phyloP scores from a whole-genome alignment of 1,284 basidiomycete species.

The Pseudozyma flocculosa region DNA sequence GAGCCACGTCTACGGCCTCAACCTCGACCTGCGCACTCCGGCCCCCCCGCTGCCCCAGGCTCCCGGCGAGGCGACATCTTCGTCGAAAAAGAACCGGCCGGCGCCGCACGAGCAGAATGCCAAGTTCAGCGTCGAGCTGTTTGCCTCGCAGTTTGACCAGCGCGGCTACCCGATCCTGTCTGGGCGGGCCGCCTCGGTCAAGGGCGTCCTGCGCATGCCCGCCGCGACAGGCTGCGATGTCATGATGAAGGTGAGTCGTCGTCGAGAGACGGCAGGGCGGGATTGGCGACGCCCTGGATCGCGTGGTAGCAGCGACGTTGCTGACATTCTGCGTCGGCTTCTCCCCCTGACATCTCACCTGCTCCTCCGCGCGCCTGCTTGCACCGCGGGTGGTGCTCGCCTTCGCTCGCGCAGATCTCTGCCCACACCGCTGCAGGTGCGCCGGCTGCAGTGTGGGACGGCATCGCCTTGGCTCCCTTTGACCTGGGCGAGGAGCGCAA shows the following conservation, averaged over 20 bases:
- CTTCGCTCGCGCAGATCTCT: slow-evolving; percentile 19
- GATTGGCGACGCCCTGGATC: too few species aligned
- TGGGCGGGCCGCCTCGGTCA: slow-evolving; percentile 33
- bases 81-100: slow-evolving; percentile 4
- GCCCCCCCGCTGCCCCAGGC: slow-evolving; percentile 6
- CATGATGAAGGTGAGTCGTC: slow-evolving; percentile 28
- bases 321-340: too few species aligned
- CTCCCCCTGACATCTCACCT: too few species aligned
- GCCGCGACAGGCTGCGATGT: slow-evolving; percentile 39
- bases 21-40: slow-evolving; percentile 23
- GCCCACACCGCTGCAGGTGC: slow-evolving; percentile 47
- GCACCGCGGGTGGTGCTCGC: too few species aligned
- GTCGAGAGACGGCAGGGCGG: too few species aligned
- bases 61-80: slow-evolving; percentile 15
- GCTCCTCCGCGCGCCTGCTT: too few species aligned
- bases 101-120: slow-evolving; percentile 23
- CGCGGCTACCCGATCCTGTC: slow-evolving; percentile 45
- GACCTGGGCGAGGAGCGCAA: slow-evolving; percentile 31
- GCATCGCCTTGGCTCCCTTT: slow-evolving; percentile 38
- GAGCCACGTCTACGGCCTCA: slow-evolving; percentile 33
- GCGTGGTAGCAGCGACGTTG: too few species aligned
- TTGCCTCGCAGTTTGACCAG: slow-evolving; percentile 38
- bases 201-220: slow-evolving; percentile 36
- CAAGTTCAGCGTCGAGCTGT: slow-evolving; percentile 49
- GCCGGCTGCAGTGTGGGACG: slow-evolving; percentile 49